Percentiles rank a stretch among this genome's conserved stretches.
phyloP scores from a whole-genome alignment of 2,329 filamentous ascomycete genomes.

The Fusarium sp. region DNA sequence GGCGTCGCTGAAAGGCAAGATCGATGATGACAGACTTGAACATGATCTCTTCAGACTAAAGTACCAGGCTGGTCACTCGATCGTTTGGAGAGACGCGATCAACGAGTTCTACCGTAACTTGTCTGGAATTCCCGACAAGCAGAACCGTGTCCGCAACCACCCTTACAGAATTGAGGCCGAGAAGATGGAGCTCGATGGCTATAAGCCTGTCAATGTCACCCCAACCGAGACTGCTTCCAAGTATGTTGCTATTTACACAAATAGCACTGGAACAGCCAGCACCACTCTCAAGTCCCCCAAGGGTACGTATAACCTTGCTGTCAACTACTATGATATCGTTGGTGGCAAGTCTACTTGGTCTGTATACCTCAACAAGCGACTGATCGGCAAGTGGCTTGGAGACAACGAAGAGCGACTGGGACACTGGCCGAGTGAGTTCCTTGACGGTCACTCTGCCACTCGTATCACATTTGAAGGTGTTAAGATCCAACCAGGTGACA shows the following conservation, averaged over 20 bases:
- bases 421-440: constrained; percentile 62
- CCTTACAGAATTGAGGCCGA: constrained; percentile 75
- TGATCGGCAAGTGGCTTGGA: constrained; percentile 66
- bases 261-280: constrained; percentile 7
- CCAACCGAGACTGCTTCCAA: constrained; percentile 68
- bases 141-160: constrained; percentile 65
- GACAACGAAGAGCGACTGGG: constrained; percentile 67
- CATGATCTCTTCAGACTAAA: constrained; percentile 65
- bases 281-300: constrained; percentile 39
- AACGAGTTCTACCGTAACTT: constrained; percentile 66
- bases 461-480: constrained; percentile 66
- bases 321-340: constrained; percentile 72
- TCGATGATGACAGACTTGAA: constrained; percentile 68
- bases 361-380: constrained; percentile 60
- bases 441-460: constrained; percentile 72
- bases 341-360: constrained; percentile 65
- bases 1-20: constrained; percentile 60
- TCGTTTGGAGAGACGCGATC: constrained; percentile 76
- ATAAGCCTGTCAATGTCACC: constrained; percentile 59
- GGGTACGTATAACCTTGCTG: constrained; percentile 65
- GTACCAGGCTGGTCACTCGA: constrained; percentile 73
- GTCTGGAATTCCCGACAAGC: constrained; percentile 66
- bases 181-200: constrained; percentile 67
- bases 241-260: constrained; percentile 12
- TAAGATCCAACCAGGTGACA: constrained; percentile 58